Evolutionary conservation across 495 filamentous ascomycete genomes (phyloP), one percentile per base, ranked within the genome.

Genomic region (Podospora anserina): DNA sequence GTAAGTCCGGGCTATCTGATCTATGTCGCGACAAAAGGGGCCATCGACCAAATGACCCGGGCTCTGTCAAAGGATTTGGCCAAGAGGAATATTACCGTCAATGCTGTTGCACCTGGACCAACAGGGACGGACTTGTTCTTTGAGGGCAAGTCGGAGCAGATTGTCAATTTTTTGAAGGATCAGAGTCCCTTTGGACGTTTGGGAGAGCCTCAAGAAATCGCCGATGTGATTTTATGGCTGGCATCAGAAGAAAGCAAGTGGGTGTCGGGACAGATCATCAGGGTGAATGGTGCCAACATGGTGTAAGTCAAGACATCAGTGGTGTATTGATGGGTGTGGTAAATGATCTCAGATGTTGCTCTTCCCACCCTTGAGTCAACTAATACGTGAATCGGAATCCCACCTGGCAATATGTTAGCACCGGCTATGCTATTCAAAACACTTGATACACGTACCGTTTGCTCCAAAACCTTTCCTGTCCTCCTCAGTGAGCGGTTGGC

Each of bases 1-100:
- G 80, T 91, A 11, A 77, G 80, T n/a, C 86, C 89, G 2, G 73
- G 75, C 2, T 91, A 90, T 69, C 80, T 90, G 44, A 78, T 89
- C 32, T 92, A 92, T 72, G 77, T 78, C 34, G 78, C 84, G 0
- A 86, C 84, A 65, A 92, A 92, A 71, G 90, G 88, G 62, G 88
- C 90, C 5, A 83, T 92, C 59, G 88, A 92, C 73, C 88, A 91
- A 73, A 88, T 92, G 81, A 83, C 84, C 0, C 83, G 88, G 6
- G 80, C 86, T 16, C 74, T 91, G 57, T 81, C 85, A 58, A 91
- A 91, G 75, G 88, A 90, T 60, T 82, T 92, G 55, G 89, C 81
- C 5, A 75, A 80, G 9, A 86, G 85, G 66, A 84, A 83, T 0
- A 88, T 92, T 68, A 75, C 77, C 16, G 90, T 91, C 26, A 92